These are phyloP conservation scores for Pulicaria dysenterica DNA, from an alignment of 129 eudicot species.

Conservation along the genomic window DNA sequence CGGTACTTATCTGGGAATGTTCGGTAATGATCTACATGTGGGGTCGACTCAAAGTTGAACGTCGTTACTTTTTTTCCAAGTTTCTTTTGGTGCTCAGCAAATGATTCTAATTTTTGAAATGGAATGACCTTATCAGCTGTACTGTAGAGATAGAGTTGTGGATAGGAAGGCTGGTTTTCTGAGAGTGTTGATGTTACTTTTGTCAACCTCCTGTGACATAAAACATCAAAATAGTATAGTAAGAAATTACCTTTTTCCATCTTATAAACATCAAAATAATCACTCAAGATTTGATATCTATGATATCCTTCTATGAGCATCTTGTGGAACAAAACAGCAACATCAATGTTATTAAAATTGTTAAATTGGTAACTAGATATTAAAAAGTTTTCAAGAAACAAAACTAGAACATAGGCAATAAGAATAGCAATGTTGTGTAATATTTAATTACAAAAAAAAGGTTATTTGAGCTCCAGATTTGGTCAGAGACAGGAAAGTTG, in stretches of 20 bases:
- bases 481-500: background rate
- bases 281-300: background rate
- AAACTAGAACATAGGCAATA: background rate
- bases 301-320: background rate
- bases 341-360: background rate
- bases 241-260: background rate
- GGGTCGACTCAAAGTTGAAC: slow-evolving; percentile 64
- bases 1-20: slow-evolving; percentile 64
- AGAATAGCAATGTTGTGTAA: too few relatives aligned
- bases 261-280: background rate
- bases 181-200: slow-evolving; percentile 51
- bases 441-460: background rate
- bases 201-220: slow-evolving; percentile 56
- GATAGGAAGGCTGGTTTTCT: slow-evolving; percentile 61
- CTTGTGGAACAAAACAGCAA: background rate
- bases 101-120: slow-evolving; percentile 55
- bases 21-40: slow-evolving; percentile 90
- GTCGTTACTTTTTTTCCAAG: slow-evolving; percentile 56
- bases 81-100: slow-evolving; percentile 55
- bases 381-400: background rate
- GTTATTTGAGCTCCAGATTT: background rate
- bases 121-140: slow-evolving; percentile 86
- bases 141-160: slow-evolving; percentile 90
- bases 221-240: background rate
- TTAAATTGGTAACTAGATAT: background rate